These are phyloP conservation scores for Apiosordaria backusii DNA, from an alignment of 495 filamentous ascomycete genomes.

Conservation along the genomic window DNA sequence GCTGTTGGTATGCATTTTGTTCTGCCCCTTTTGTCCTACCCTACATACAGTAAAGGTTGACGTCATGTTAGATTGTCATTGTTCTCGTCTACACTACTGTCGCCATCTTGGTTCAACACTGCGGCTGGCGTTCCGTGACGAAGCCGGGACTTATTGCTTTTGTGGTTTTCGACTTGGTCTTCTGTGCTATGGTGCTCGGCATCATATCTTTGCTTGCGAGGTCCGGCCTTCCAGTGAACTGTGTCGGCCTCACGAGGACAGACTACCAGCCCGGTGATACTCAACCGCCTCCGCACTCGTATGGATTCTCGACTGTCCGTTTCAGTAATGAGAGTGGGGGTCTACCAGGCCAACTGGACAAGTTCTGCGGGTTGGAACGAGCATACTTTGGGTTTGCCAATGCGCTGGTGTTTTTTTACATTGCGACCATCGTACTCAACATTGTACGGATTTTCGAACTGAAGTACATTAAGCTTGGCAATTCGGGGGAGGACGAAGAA, in stretches of 20 bases:
- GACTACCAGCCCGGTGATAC: slow-evolving; percentile 22
- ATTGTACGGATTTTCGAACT: slow-evolving; percentile 32
- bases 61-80: slow-evolving; percentile 28
- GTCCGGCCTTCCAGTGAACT: slow-evolving; percentile 36
- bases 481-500: slow-evolving; percentile 27
- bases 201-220: slow-evolving; percentile 34
- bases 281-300: too few species aligned
- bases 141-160: slow-evolving; percentile 26
- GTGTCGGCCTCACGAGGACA: slow-evolving; percentile 32
- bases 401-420: slow-evolving; percentile 40
- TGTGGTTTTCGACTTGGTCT: slow-evolving; percentile 29
- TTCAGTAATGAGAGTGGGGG: slow-evolving; percentile 27
- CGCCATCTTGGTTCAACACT: slow-evolving; percentile 32
- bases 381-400: slow-evolving; percentile 34
- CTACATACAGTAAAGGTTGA: not conserved
- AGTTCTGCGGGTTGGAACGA: slow-evolving; percentile 34
- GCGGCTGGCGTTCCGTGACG: slow-evolving; percentile 25
- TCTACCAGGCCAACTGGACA: slow-evolving; percentile 31
- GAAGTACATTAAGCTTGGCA: slow-evolving; percentile 27
- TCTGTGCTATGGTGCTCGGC: slow-evolving; percentile 28
- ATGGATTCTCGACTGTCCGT: slow-evolving; percentile 21
- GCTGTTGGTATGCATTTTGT: slow-evolving; percentile 35
- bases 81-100: slow-evolving; percentile 36
- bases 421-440: slow-evolving; percentile 32
- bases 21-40: not conserved